phyloP scores from a whole-genome alignment of 2,329 filamentous ascomycete species.

The Lasiodiplodia citricola region DNA sequence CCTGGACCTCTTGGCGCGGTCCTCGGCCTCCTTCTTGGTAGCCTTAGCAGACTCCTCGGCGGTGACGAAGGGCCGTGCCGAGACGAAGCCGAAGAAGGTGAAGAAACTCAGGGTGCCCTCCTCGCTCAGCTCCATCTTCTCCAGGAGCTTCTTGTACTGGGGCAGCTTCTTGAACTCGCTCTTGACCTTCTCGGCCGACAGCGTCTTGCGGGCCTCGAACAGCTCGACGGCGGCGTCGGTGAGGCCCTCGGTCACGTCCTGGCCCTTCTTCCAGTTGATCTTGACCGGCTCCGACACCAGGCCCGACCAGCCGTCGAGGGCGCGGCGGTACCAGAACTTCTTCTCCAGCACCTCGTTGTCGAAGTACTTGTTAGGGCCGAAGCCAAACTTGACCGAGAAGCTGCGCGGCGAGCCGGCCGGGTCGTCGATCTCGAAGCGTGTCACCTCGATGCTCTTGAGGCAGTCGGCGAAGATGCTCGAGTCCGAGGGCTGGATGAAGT shows the following conservation, averaged over 20 bases:
- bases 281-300: conserved; percentile 87
- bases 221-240: conserved; percentile 74
- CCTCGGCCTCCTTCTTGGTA: conserved; percentile 64
- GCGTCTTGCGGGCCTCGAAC: conserved; percentile 60
- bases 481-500: conserved; percentile 84
- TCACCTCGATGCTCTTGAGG: conserved; percentile 72
- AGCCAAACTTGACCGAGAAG: conserved; percentile 73
- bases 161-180: conserved; percentile 60
- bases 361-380: conserved; percentile 82
- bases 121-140: conserved; percentile 62
- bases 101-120: conserved; percentile 81
- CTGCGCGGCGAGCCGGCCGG: conserved; percentile 78
- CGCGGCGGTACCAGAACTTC: conserved; percentile 84
- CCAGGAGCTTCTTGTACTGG: conserved; percentile 60
- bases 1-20: conserved; percentile 53
- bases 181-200: conserved; percentile 27
- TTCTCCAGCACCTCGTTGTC: conserved; percentile 80
- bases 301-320: conserved; percentile 71
- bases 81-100: conserved; percentile 79
- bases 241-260: conserved; percentile 83
- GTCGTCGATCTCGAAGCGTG: conserved; percentile 77
- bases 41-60: conserved; percentile 73
- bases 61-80: conserved; percentile 68
- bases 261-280: conserved; percentile 76
- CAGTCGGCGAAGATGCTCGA: conserved; percentile 71